Evolutionary conservation across 768 basidiomycete genomes (phyloP).

Genomic region (Paxillus ammoniavirescens): DNA sequence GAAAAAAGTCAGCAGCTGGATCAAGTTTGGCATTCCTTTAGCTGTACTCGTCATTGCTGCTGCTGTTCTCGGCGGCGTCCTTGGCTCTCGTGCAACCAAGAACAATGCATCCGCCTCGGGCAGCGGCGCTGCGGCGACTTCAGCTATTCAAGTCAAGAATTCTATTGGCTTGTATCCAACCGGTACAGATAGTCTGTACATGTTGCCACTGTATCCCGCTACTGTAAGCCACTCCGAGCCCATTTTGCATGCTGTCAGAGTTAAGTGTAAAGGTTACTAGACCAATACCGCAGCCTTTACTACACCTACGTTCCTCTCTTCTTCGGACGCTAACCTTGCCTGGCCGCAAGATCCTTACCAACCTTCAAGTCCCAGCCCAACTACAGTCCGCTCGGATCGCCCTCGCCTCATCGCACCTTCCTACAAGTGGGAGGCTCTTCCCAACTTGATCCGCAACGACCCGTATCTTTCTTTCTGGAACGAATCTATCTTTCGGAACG

Average conservation of each 20-base stretch:
- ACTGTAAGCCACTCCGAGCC: constrained; percentile 59
- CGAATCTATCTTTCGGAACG: constrained; percentile 85
- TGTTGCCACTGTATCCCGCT: constrained; percentile 84
- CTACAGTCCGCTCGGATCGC: constrained; percentile 68
- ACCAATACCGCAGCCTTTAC: constrained; percentile 74
- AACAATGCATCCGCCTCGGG: constrained; percentile 34
- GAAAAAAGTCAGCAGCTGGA: constrained; percentile 64
- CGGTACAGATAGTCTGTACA: constrained; percentile 74
- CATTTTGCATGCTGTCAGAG: not conserved
- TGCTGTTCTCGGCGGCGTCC: constrained; percentile 74
- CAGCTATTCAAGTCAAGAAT: constrained; percentile 57
- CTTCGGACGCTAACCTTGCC: constrained; percentile 46
- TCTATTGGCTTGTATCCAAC: constrained; percentile 70
- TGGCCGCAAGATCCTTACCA: constrained; percentile 85
- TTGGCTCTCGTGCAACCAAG: constrained; percentile 57
- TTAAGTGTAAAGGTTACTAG: constrained; percentile 34
- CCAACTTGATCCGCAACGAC: constrained; percentile 72
- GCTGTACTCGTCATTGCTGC: constrained; percentile 60
- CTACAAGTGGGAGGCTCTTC: constrained; percentile 89
- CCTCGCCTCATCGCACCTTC: constrained; percentile 89
- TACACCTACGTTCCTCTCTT: constrained; percentile 65
- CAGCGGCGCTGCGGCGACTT: constrained; percentile 46
- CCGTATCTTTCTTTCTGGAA: constrained; percentile 91
- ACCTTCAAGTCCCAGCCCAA: constrained; percentile 60
- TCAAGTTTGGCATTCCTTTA: constrained; percentile 73